Evolutionary conservation across 768 basidiomycete species (phyloP), one percentile per base, ranked within the genome.

Genomic region (Pleurotus platypus): DNA sequence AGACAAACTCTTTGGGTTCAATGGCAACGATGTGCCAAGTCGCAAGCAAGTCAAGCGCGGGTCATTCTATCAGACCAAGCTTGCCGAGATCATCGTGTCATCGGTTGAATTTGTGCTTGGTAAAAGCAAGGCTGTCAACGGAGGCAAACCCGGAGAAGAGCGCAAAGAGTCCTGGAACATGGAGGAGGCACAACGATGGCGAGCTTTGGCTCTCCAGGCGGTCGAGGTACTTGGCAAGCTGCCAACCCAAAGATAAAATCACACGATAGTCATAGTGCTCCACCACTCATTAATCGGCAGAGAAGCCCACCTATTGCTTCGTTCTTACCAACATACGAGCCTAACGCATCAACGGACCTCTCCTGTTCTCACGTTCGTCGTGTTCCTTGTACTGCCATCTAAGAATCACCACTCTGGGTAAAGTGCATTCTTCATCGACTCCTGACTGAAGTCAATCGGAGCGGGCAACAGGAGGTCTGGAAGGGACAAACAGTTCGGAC

Each of bases 41-140:
- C 66, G 58, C 8, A 75, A 69, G 49, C 58, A 62, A 12, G 49
- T 64, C 1, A 80, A 76, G 59, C 67, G 69, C 40, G 66, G 67
- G 39, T 62, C 64, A 1, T 81, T 82, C 65, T 74, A 74, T 67
- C 73, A 71, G 4, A 67, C 72, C 11, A 85, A 83, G 60, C 71
- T 88, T 27, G 77, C 81, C 3, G 65, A 72, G 30, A 74, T 77
- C 1, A 61, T 85, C 4, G 56, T 73, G 11, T 75, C 78, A 16
- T 69, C 76, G 4, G 70, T 81, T 37, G 66, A 75, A 18, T 67
- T 62, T 55, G 63, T 81, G 38, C 59, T 66, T 46, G 59, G 58
- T 42, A 66, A 66, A 46, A 60, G 58, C 30, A 61, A 69, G 65
- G 45, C 54, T 57, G 37, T 57, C 37, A 11, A 18, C 24, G 47